These are phyloP conservation scores for Amanita muscaria DNA, from an alignment of 768 basidiomycete species.

Conservation along the genomic window DNA sequence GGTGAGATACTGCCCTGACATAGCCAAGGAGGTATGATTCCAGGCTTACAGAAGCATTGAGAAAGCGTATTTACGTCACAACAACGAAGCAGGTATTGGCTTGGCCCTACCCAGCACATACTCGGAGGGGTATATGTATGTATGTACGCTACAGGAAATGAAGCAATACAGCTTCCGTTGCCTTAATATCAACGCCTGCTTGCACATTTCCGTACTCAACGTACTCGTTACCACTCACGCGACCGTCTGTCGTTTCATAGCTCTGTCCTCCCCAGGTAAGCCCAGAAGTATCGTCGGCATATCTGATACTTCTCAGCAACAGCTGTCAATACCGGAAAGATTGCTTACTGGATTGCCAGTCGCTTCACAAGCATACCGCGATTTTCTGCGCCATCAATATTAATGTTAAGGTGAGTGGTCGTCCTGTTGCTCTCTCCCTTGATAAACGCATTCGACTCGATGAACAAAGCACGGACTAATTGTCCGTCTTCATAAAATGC, in stretches of 20 bases:
- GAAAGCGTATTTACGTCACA: no score
- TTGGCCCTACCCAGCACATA: no score
- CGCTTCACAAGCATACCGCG: constrained; percentile 37
- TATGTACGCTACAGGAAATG: constrained; percentile 17
- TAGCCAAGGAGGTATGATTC: no score
- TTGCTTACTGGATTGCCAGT: constrained; percentile 35
- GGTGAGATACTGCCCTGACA: constrained; percentile 40
- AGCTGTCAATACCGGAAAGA: neutral
- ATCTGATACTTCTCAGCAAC: constrained; percentile 18
- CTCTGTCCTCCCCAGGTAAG: constrained; percentile 52
- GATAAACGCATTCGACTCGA: constrained; percentile 50
- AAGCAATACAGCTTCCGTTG: constrained; percentile 39
- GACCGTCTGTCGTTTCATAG: constrained; percentile 42
- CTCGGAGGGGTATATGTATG: neutral
- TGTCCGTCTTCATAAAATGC: constrained; percentile 43
- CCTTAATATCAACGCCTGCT: constrained; percentile 36
- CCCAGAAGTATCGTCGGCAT: constrained; percentile 41
- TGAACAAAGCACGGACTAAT: constrained; percentile 44
- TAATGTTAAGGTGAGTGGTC: constrained; percentile 34
- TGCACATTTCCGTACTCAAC: constrained; percentile 21
- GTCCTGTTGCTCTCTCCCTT: constrained; percentile 25
- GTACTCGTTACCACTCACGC: constrained; percentile 26
- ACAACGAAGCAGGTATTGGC: no score
- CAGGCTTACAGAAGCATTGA: no score
- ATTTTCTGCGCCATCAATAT: constrained; percentile 14